These are phyloP conservation scores for Groenewaldozyma auringiensis DNA, from an alignment of 1,139 yeast species.

Conservation along the genomic window DNA sequence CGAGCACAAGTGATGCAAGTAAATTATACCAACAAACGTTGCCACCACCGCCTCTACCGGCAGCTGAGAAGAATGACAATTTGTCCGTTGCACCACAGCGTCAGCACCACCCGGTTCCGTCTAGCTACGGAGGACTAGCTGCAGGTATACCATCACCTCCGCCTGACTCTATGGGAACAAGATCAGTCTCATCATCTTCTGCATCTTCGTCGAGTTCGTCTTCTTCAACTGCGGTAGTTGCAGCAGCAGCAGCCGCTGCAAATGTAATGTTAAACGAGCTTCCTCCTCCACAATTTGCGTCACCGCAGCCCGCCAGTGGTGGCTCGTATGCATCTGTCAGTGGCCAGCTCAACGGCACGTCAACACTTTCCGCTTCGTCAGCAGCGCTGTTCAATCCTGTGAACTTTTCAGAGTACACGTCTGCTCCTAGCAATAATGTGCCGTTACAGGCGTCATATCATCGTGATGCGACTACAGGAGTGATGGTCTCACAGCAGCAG, in stretches of 20 bases:
- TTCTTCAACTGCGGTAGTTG: not conserved
- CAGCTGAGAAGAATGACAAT: too few species aligned
- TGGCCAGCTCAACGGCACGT: not conserved
- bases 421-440: too few species aligned
- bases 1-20: too few species aligned
- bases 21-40: too few species aligned
- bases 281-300: not conserved
- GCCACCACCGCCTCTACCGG: too few species aligned
- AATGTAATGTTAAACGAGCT: not conserved
- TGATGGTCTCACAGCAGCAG: not conserved
- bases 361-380: too few species aligned
- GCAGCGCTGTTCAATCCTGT: too few species aligned
- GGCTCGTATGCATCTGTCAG: not conserved
- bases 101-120: too few species aligned
- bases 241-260: not conserved
- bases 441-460: not conserved
- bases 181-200: not conserved
- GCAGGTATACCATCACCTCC: constrained; percentile 2
- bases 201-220: not conserved
- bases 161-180: not conserved
- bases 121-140: too few species aligned
- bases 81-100: too few species aligned
- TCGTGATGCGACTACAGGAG: not conserved
- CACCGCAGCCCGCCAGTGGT: not conserved
- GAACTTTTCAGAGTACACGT: not conserved